A percentile compares a stretch with the other conserved stretches of the same genome.
Evolutionary conservation across 129 eudicot species (phyloP).

Genomic region (Chrysanthemum lavandulifolium): DNA sequence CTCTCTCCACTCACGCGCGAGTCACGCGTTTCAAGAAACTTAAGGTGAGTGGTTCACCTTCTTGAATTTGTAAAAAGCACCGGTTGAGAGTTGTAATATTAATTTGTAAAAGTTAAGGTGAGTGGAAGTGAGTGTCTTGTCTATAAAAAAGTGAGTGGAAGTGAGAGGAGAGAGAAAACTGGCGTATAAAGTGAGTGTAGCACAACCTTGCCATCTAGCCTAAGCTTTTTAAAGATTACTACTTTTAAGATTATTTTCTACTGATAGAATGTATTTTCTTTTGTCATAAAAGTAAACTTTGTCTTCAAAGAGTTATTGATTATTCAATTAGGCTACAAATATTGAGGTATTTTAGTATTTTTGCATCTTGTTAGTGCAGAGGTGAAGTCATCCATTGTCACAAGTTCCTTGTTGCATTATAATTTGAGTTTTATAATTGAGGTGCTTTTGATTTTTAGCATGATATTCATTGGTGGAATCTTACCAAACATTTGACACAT

Average conservation of each 20-base stretch:
- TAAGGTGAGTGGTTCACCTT: no score
- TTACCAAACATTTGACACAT: constrained; percentile 39
- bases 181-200: no score
- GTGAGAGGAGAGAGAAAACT: no score
- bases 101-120: no score
- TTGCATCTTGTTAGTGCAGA: constrained; percentile 6
- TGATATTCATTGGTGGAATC: constrained; percentile 31
- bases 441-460: constrained; percentile 35
- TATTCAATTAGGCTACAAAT: not conserved
- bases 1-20: no score
- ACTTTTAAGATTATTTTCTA: not conserved
- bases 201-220: no score
- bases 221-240: no score
- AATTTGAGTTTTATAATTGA: constrained; percentile 6
- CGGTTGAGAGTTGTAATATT: no score
- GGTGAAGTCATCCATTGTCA: constrained; percentile 26
- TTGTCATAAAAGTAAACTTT: not conserved
- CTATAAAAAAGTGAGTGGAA: no score
- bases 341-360: not conserved
- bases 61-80: no score
- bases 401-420: constrained; percentile 14
- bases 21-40: no score
- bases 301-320: not conserved
- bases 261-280: not conserved
- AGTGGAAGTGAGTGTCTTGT: no score